Conservation (phyloP, 2,329 filamentous ascomycete genomes). For the Akanthomyces lecanii region DNA sequence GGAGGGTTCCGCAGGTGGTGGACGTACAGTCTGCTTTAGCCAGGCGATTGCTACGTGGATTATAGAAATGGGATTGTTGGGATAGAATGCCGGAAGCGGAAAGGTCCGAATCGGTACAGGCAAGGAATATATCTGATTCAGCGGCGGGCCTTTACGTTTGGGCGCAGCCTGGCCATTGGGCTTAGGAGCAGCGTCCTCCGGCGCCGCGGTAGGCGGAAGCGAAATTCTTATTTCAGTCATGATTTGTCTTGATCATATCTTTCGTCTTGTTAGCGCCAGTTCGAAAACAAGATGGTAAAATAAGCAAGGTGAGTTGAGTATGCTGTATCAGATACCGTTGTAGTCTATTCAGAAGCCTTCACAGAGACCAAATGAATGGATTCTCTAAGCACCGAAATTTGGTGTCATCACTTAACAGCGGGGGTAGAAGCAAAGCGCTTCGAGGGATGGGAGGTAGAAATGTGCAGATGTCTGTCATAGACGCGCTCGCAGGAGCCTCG, state of each 20-base stretch:
- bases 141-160: constrained; percentile 36
- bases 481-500: neutral
- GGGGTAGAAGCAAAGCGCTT: constrained; percentile 19
- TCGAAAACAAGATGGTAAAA: constrained; percentile 16
- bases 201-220: constrained; percentile 13
- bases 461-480: constrained; percentile 6
- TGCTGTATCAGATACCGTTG: constrained; percentile 87
- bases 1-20: constrained; percentile 60
- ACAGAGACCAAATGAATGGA: constrained; percentile 57
- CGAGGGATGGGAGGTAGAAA: constrained; percentile 21
- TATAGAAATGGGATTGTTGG: constrained; percentile 86
- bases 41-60: constrained; percentile 76
- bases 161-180: constrained; percentile 23
- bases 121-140: constrained; percentile 74
- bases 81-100: constrained; percentile 82
- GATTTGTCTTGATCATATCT: neutral
- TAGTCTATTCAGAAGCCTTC: constrained; percentile 72
- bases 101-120: constrained; percentile 77
- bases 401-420: constrained; percentile 56
- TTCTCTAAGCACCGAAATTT: constrained; percentile 52
- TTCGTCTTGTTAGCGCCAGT: constrained; percentile 11
- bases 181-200: constrained; percentile 22
- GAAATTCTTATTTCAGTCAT: constrained; percentile 11
- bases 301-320: neutral
- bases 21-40: constrained; percentile 66